phyloP scores from a whole-genome alignment of 2,329 filamentous ascomycete species.

The Penicillium sp. region DNA sequence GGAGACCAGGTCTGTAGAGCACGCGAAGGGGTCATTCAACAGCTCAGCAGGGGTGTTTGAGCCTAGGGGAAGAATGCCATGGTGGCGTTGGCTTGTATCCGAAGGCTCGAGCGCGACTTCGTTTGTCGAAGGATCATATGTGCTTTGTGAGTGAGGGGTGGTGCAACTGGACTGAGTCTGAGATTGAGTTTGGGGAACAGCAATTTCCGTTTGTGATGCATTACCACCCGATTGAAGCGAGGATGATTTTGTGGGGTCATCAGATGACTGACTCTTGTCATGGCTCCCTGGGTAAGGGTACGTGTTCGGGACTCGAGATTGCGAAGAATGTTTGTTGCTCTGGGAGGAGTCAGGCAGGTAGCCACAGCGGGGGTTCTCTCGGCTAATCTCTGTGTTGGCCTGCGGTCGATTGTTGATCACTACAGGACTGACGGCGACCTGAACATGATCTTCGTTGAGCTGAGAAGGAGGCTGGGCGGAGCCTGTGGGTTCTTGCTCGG shows the following conservation, averaged over 20 bases:
- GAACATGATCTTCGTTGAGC: slow-evolving; percentile 24
- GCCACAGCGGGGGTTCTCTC: not conserved
- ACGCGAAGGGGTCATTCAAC: slow-evolving; percentile 22
- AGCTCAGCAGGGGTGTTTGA: slow-evolving; percentile 14
- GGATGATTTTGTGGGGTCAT: slow-evolving; percentile 15
- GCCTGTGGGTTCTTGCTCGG: slow-evolving; percentile 24
- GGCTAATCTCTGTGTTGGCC: not conserved
- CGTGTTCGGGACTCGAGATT: slow-evolving; percentile 38
- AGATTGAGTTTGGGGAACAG: slow-evolving; percentile 22
- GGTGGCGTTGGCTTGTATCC: slow-evolving; percentile 17
- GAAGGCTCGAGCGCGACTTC: slow-evolving; percentile 29
- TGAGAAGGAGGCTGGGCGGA: slow-evolving; percentile 25
- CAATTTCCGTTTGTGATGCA: slow-evolving; percentile 15
- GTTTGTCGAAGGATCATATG: slow-evolving; percentile 17
- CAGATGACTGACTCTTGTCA: slow-evolving; percentile 17
- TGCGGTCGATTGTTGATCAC: slow-evolving; percentile 10
- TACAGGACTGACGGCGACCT: slow-evolving; percentile 36
- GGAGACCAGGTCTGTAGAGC: slow-evolving; percentile 14
- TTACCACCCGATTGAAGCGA: slow-evolving; percentile 3
- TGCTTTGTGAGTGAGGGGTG: slow-evolving; percentile 17
- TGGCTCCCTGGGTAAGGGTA: slow-evolving; percentile 29
- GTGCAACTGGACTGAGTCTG: slow-evolving; percentile 22
- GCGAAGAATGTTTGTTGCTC: slow-evolving; percentile 33
- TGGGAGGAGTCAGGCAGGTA: slow-evolving; percentile 22
- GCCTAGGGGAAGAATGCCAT: slow-evolving; percentile 7